Evolutionary conservation across 2,329 filamentous ascomycete genomes (phyloP).

Genomic region (Colletotrichum sp.): DNA sequence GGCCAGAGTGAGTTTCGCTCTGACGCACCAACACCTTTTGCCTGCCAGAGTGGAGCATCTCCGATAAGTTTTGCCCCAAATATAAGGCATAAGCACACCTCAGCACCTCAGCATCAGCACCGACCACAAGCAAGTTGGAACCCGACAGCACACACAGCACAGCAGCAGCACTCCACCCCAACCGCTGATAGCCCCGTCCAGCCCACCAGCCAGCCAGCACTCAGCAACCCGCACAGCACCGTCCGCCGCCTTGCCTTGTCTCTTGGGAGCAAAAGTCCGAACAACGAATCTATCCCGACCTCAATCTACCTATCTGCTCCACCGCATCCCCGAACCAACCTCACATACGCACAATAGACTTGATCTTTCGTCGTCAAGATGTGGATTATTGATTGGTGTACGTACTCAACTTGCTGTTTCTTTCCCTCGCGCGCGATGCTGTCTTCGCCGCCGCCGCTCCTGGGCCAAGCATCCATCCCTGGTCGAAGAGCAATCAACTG

Average conservation of each 20-base stretch:
- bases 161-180: slow-evolving; percentile 4
- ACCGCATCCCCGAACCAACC: slow-evolving; percentile 15
- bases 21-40: not conserved
- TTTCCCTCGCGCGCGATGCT: not conserved
- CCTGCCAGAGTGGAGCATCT: not conserved
- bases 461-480: slow-evolving; percentile 11
- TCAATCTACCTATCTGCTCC: slow-evolving; percentile 14
- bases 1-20: not conserved
- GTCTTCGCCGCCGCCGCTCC: slow-evolving; percentile 25
- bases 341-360: slow-evolving; percentile 15
- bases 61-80: not conserved
- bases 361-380: slow-evolving; percentile 53
- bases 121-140: not conserved
- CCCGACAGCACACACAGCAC: not conserved
- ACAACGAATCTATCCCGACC: slow-evolving; percentile 4
- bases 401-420: slow-evolving; percentile 35
- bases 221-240: not conserved
- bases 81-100: not conserved
- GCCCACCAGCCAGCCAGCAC: not conserved
- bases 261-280: slow-evolving; percentile 16
- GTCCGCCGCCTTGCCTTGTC: slow-evolving; percentile 3
- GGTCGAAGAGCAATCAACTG: slow-evolving; percentile 23
- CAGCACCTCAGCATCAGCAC: not conserved
- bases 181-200: not conserved
- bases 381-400: slow-evolving; percentile 98